Conservation (phyloP, 1,284 basidiomycete species). For the Ganoderma lingzhi region DNA sequence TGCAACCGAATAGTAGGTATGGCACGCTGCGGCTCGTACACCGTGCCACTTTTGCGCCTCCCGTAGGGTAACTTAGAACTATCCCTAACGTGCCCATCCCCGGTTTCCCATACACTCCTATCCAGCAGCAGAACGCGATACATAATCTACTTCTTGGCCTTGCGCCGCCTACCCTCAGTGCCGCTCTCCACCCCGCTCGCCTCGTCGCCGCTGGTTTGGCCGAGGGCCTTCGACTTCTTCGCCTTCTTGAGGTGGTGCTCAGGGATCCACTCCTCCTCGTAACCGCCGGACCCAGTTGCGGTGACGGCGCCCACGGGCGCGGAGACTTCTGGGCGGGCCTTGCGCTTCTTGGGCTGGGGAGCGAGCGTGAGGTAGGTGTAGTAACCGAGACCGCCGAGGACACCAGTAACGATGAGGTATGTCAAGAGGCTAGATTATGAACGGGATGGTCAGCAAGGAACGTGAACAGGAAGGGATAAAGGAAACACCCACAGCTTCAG, state of each 20-base stretch:
- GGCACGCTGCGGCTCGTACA: slow-evolving; percentile 17
- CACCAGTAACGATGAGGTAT: slow-evolving; percentile 74
- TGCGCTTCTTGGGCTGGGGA: slow-evolving; percentile 65
- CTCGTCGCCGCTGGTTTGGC: slow-evolving; percentile 71
- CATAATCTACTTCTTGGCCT: slow-evolving; percentile 61
- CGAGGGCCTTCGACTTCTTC: slow-evolving; percentile 57
- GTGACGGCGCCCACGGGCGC: slow-evolving; percentile 68
- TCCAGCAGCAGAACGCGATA: not conserved
- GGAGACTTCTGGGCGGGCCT: slow-evolving; percentile 48
- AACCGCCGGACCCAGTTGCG: slow-evolving; percentile 76
- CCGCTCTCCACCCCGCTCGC: slow-evolving; percentile 69
- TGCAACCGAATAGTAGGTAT: slow-evolving; percentile 12
- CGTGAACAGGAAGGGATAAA: no score
- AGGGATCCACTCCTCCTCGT: slow-evolving; percentile 94
- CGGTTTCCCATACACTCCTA: not conserved
- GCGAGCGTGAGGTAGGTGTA: slow-evolving; percentile 73
- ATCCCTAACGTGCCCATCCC: not conserved
- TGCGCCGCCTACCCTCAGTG: slow-evolving; percentile 64
- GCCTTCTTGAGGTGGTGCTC: slow-evolving; percentile 83
- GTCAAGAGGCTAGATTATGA: slow-evolving; percentile 67
- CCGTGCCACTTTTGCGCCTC: slow-evolving; percentile 29
- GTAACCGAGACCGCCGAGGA: slow-evolving; percentile 75
- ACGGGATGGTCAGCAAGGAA: not conserved
- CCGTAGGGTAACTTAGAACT: not conserved
- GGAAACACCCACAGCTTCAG: slow-evolving; percentile 70